phyloP scores from a whole-genome alignment of 257 asterid species.

The Ajuga chamaepitys region DNA sequence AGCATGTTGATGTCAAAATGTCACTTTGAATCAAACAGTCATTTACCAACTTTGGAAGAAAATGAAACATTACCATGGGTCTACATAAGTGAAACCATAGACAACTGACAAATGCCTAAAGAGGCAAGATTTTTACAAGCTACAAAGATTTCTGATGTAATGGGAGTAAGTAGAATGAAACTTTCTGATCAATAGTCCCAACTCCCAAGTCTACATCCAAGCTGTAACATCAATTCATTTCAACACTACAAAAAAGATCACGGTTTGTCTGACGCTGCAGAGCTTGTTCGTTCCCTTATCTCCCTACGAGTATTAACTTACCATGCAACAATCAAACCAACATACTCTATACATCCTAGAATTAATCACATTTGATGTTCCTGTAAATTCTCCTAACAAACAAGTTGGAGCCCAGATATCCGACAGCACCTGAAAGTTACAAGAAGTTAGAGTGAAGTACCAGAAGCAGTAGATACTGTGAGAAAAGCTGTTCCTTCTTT shows the following conservation, averaged over 20 bases:
- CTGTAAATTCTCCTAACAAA: slow-evolving; percentile 94
- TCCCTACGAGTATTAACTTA: slow-evolving; percentile 20
- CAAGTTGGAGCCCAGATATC: slow-evolving; percentile 81
- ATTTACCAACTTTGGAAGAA: background rate
- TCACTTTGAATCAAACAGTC: background rate
- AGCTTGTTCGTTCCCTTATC: slow-evolving; percentile 17
- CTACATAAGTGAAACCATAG: slow-evolving; percentile 1
- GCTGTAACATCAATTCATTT: slow-evolving; percentile 20
- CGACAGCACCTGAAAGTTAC: slow-evolving; percentile 82
- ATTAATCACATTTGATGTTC: slow-evolving; percentile 87
- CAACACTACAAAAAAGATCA: slow-evolving; percentile 21
- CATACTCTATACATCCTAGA: slow-evolving; percentile 15
- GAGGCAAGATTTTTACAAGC: slow-evolving; percentile 24
- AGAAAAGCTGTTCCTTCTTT: too few species aligned
- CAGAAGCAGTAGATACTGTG: background rate
- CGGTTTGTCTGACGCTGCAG: slow-evolving; percentile 14
- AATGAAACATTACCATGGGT: background rate
- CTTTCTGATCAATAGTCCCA: slow-evolving; percentile 8
- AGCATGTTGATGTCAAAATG: background rate
- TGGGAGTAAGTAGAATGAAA: slow-evolving; percentile 13
- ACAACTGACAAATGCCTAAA: slow-evolving; percentile 7
- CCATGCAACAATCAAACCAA: slow-evolving; percentile 19
- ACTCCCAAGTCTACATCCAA: slow-evolving; percentile 21
- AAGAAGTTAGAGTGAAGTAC: background rate
- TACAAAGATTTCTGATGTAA: slow-evolving; percentile 19